These are phyloP conservation scores for Cutaneotrichosporon dermatis DNA, from an alignment of 1,284 basidiomycete species.

Conservation along the genomic window DNA sequence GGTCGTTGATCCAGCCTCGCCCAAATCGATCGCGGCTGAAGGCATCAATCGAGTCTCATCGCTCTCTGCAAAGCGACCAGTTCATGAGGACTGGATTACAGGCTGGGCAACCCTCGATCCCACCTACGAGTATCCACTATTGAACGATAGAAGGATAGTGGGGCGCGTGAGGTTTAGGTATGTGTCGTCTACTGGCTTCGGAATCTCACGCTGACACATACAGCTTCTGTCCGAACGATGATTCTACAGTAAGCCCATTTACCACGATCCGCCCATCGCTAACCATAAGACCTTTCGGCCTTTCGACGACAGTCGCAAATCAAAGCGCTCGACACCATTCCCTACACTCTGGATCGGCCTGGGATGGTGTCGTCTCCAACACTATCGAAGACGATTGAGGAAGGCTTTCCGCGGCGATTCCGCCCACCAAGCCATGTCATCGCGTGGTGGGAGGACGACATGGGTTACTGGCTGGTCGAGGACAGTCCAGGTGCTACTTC, in stretches of 20 bases:
- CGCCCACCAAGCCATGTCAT: constrained; percentile 13
- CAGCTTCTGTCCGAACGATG: constrained; percentile 15
- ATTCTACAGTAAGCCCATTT: constrained; percentile 8
- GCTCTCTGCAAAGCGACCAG: neutral
- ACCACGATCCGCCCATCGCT: no score
- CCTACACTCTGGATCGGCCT: neutral
- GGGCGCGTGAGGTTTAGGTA: constrained; percentile 12
- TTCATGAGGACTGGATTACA: constrained; percentile 8
- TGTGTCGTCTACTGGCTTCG: neutral
- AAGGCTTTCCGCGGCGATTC: constrained; percentile 5
- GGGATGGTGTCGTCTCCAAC: neutral
- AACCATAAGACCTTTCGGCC: constrained; percentile 1
- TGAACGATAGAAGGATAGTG: constrained; percentile 2
- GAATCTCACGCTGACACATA: neutral
- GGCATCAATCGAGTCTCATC: neutral
- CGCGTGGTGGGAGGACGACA: constrained; percentile 38
- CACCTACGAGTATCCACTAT: constrained; percentile 14
- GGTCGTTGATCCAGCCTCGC: neutral
- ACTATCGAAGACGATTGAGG: neutral
- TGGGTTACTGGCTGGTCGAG: constrained; percentile 30
- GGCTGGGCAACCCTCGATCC: constrained; percentile 15
- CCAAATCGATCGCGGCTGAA: neutral
- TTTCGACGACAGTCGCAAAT: constrained; percentile 30
- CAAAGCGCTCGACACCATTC: constrained; percentile 24
- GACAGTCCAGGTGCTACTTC: neutral